Evolutionary conservation across 305 asterid species (phyloP).

Genomic region (Fraxinus greggii): DNA sequence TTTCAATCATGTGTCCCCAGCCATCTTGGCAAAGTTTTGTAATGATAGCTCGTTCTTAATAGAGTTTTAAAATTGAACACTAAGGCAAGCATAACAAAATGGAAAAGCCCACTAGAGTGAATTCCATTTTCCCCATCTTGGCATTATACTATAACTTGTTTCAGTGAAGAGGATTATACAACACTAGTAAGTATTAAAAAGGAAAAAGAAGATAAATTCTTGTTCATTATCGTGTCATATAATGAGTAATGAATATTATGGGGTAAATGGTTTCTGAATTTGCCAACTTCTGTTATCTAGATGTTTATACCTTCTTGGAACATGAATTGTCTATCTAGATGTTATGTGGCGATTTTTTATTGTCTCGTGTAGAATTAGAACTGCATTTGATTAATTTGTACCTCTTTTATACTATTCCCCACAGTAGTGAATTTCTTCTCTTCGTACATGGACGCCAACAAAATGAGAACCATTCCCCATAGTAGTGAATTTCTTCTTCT

Average conservation of each 20-base stretch:
- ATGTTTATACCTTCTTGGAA: background rate
- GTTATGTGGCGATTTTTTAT: background rate
- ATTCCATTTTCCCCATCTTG: background rate
- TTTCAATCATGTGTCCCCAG: background rate
- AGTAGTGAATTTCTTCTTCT: background rate
- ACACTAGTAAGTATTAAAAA: background rate
- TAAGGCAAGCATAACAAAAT: background rate
- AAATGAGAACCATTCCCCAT: background rate
- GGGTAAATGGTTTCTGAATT: background rate
- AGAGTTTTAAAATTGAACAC: background rate
- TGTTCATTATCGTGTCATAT: background rate
- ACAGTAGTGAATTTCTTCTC: background rate
- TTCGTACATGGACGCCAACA: background rate
- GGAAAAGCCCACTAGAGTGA: background rate
- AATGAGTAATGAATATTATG: background rate
- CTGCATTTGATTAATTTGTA: background rate
- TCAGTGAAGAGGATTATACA: background rate
- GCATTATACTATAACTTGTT: background rate
- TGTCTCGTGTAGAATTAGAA: background rate
- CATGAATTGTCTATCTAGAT: background rate
- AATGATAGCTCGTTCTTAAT: background rate
- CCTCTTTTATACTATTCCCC: background rate
- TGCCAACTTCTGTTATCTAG: background rate
- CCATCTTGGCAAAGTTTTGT: background rate
- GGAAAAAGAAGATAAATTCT: background rate